phyloP scores from a whole-genome alignment of 495 filamentous ascomycete species.

The Penicillium paradoxum region DNA sequence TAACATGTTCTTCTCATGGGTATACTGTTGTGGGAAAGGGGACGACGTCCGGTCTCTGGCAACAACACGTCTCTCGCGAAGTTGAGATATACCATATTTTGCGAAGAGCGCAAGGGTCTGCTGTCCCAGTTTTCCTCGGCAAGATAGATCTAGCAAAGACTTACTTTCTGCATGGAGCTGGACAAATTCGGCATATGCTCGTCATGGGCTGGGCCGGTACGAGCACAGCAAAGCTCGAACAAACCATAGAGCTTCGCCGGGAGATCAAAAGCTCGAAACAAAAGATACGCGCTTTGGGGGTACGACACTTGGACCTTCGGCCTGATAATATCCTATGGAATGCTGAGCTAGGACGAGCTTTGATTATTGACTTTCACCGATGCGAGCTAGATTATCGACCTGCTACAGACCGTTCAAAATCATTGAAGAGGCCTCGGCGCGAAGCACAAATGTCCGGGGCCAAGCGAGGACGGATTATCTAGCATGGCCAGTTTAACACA shows the following conservation, averaged over 20 bases:
- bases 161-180: slow-evolving; percentile 34
- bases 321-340: no score
- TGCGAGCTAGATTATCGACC: no score
- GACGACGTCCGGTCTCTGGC: slow-evolving; percentile 28
- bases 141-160: slow-evolving; percentile 32
- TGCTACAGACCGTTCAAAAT: no score
- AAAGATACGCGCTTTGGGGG: no score
- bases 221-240: not conserved
- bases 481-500: no score
- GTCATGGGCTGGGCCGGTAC: slow-evolving; percentile 42
- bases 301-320: no score
- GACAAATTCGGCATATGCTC: slow-evolving; percentile 41
- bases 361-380: no score
- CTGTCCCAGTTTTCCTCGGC: slow-evolving; percentile 41
- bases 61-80: slow-evolving; percentile 35
- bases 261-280: no score
- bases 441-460: no score
- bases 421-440: no score
- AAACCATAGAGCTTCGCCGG: not conserved
- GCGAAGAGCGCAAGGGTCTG: slow-evolving; percentile 29
- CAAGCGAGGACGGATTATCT: no score
- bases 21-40: slow-evolving; percentile 48
- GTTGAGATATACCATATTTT: slow-evolving; percentile 35
- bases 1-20: slow-evolving; percentile 34
- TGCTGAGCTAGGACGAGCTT: no score